These are phyloP conservation scores for Lipomyces sp. DNA, from an alignment of 805 yeast genomes.

Conservation along the genomic window DNA sequence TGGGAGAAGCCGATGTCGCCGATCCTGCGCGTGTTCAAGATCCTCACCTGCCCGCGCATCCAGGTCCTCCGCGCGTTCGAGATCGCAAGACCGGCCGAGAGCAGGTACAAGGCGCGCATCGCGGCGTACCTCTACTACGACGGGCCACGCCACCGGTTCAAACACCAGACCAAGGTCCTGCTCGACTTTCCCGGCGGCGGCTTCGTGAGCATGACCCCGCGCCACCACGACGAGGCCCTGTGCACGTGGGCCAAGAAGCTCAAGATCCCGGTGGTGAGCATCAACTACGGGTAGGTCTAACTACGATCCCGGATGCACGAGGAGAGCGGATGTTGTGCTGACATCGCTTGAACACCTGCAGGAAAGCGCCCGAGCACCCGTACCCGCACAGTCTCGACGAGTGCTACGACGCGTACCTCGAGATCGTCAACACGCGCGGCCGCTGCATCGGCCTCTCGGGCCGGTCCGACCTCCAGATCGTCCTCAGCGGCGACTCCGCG, in stretches of 20 bases:
- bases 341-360: no score
- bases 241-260: conserved; percentile 30
- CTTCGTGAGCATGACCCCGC: conserved; percentile 33
- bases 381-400: conserved; percentile 34
- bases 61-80: conserved; percentile 17
- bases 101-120: conserved; percentile 27
- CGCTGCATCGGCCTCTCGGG: conserved; percentile 33
- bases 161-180: conserved; percentile 28
- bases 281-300: conserved; percentile 29
- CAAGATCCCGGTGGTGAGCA: conserved; percentile 27
- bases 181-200: conserved; percentile 36
- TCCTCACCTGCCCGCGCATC: conserved; percentile 30
- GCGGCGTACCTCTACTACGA: conserved; percentile 32
- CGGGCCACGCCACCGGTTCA: conserved; percentile 31
- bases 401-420: conserved; percentile 32
- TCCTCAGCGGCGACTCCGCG: conserved; percentile 34
- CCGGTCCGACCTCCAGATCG: conserved; percentile 23
- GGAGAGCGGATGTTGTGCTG: no score
- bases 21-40: conserved; percentile 17
- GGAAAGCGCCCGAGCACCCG: conserved; percentile 35
- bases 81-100: conserved; percentile 31
- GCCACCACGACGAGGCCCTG: conserved; percentile 32
- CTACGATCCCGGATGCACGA: no score
- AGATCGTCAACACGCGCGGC: conserved; percentile 31
- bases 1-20: conserved; percentile 36